Conservation (phyloP, 805 yeast species). For the Ogataea nakhonphanomensis region DNA sequence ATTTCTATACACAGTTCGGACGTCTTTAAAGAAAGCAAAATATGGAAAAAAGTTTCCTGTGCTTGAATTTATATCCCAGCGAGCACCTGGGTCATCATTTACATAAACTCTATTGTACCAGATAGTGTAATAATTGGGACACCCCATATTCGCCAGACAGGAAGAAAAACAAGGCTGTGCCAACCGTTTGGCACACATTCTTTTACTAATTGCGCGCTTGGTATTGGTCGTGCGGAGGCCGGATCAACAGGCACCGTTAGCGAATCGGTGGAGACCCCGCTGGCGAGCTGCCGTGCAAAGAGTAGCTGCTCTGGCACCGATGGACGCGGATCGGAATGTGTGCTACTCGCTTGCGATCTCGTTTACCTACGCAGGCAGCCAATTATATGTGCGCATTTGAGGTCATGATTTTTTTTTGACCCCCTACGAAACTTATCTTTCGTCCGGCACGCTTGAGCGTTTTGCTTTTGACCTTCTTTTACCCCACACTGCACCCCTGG, state of each 20-base stretch:
- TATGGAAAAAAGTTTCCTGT: constrained; percentile 6
- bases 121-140: constrained; percentile 11
- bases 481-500: constrained; percentile 10
- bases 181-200: not conserved
- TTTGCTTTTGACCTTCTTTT: constrained; percentile 2
- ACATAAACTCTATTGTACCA: constrained; percentile 11
- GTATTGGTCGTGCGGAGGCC: too few relatives aligned
- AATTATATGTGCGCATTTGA: constrained; percentile 13
- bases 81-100: constrained; percentile 8
- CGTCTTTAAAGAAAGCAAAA: constrained; percentile 6
- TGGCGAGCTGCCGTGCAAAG: not conserved
- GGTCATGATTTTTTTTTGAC: constrained; percentile 20
- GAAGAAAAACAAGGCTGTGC: constrained; percentile 9
- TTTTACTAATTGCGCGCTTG: not conserved
- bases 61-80: constrained; percentile 10
- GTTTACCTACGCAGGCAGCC: constrained; percentile 9
- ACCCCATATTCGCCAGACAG: constrained; percentile 9
- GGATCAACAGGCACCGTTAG: too few relatives aligned
- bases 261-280: not conserved
- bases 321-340: not conserved
- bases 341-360: constrained; percentile 16
- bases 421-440: constrained; percentile 9
- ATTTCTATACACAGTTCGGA: constrained; percentile 8
- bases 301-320: not conserved
- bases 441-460: constrained; percentile 5